These are phyloP conservation scores for Marchantia paleacea DNA, from an alignment of 225 moss, liverwort and hornwort genomes.

Conservation along the genomic window DNA sequence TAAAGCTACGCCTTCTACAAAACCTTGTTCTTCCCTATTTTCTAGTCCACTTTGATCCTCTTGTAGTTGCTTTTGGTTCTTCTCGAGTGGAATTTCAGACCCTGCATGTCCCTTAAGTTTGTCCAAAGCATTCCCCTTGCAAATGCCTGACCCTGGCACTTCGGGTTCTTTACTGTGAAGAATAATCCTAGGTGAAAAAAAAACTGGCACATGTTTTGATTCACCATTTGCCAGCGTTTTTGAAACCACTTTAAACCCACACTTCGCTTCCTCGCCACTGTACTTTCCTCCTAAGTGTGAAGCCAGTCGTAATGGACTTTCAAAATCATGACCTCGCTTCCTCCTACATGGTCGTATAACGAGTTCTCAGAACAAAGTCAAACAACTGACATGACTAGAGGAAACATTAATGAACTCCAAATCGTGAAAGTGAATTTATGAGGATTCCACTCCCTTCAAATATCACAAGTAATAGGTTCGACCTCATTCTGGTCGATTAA, in stretches of 20 bases:
- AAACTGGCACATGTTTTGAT: conserved; percentile 40
- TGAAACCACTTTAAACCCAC: conserved; percentile 38
- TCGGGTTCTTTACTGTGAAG: conserved; percentile 26
- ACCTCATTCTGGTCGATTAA: no score
- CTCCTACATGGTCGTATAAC: conserved; percentile 9
- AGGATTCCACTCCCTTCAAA: no score
- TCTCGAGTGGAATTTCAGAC: conserved; percentile 6
- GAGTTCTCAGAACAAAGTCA: background rate
- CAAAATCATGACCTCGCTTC: background rate
- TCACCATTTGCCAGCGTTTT: conserved; percentile 9
- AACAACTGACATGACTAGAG: no score
- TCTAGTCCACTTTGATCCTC: conserved; percentile 2
- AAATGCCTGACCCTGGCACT: conserved; percentile 10
- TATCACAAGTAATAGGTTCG: no score
- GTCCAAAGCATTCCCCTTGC: conserved; percentile 16
- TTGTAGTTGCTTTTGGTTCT: conserved; percentile 40
- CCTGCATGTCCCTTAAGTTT: background rate
- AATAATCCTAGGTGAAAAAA: conserved; percentile 69
- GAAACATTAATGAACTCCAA: no score
- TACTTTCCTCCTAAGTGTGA: background rate
- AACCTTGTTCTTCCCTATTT: background rate
- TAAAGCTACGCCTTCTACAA: background rate
- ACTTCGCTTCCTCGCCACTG: conserved; percentile 37
- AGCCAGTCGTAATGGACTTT: background rate
- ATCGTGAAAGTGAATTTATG: no score